phyloP scores from a whole-genome alignment of 2,329 filamentous ascomycete genomes.

The Rhynchosporium agropyri region DNA sequence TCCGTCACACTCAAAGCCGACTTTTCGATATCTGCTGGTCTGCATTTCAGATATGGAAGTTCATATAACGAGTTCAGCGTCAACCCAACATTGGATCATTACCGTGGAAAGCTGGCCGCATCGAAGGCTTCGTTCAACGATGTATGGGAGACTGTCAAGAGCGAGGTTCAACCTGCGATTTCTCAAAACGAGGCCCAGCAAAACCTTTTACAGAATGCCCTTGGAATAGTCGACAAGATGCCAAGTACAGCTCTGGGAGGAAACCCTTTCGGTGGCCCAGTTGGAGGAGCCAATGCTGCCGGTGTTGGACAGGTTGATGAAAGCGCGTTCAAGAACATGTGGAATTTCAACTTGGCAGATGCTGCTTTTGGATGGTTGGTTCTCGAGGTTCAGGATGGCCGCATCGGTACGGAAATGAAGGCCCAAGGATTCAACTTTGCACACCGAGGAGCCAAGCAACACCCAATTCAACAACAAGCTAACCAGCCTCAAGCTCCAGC shows the following conservation, averaged over 20 bases:
- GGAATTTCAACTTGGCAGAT: constrained; percentile 99
- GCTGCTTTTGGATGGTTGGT: constrained; percentile 96
- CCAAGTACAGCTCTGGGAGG: constrained; percentile 91
- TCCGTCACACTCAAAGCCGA: constrained; percentile 97
- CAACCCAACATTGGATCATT: constrained; percentile 96
- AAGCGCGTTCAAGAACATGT: constrained; percentile 99
- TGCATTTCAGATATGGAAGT: constrained; percentile 98
- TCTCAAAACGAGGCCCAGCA: constrained; percentile 92
- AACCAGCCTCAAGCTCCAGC: constrained; percentile 41
- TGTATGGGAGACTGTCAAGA: constrained; percentile 98
- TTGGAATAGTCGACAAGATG: constrained; percentile 98
- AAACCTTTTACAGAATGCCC: constrained; percentile 84
- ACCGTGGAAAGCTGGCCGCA: constrained; percentile 95
- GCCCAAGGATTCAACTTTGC: constrained; percentile 99
- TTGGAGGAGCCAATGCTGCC: constrained; percentile 64
- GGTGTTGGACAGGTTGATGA: constrained; percentile 91
- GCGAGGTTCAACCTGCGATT: constrained; percentile 93
- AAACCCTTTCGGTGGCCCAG: constrained; percentile 91
- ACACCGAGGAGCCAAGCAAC: constrained; percentile 85
- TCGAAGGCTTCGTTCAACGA: constrained; percentile 99
- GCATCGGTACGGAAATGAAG: constrained; percentile 97
- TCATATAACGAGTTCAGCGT: constrained; percentile 99
- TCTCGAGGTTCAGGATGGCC: constrained; percentile 89
- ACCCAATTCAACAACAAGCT: constrained; percentile 45
- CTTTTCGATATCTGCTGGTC: constrained; percentile 94